A percentile compares a stretch with the other conserved stretches of the same genome.
Conservation (phyloP, 805 yeast species). For the Tetrapisispora phaffii region DNA sequence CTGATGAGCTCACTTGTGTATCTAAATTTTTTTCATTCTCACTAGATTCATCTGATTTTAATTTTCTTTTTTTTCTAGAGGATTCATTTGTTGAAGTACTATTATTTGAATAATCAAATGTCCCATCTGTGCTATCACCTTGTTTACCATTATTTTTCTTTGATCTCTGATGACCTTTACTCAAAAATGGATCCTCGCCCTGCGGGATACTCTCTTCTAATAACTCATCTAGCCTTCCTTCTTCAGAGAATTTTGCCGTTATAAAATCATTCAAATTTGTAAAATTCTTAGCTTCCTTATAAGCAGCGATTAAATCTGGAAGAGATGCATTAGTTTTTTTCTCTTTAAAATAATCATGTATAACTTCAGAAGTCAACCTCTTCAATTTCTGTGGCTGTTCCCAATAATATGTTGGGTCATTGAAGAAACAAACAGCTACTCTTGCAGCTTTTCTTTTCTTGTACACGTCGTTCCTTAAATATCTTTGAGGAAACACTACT, state of each 20-base stretch:
- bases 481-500: slow-evolving; percentile 26
- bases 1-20: not conserved
- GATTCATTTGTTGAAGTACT: not conserved
- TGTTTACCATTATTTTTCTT: not conserved
- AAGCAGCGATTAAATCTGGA: slow-evolving; percentile 21
- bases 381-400: slow-evolving; percentile 21
- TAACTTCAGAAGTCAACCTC: slow-evolving; percentile 9
- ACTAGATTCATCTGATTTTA: not conserved
- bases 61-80: not conserved
- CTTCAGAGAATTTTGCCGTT: slow-evolving; percentile 17
- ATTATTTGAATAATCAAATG: not conserved
- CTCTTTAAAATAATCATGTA: slow-evolving; percentile 13
- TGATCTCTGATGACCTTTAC: slow-evolving; percentile 3
- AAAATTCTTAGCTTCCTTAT: slow-evolving; percentile 21
- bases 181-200: slow-evolving; percentile 26
- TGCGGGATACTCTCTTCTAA: slow-evolving; percentile 9
- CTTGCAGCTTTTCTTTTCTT: slow-evolving; percentile 18
- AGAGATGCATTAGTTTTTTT: slow-evolving; percentile 8
- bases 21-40: not conserved
- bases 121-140: not conserved
- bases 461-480: slow-evolving; percentile 24
- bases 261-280: slow-evolving; percentile 18
- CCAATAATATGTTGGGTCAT: slow-evolving; percentile 30
- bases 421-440: slow-evolving; percentile 29
- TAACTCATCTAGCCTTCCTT: slow-evolving; percentile 16